Evolutionary conservation across 345 rosid species (phyloP).

Genomic region (Citropsis articulata): DNA sequence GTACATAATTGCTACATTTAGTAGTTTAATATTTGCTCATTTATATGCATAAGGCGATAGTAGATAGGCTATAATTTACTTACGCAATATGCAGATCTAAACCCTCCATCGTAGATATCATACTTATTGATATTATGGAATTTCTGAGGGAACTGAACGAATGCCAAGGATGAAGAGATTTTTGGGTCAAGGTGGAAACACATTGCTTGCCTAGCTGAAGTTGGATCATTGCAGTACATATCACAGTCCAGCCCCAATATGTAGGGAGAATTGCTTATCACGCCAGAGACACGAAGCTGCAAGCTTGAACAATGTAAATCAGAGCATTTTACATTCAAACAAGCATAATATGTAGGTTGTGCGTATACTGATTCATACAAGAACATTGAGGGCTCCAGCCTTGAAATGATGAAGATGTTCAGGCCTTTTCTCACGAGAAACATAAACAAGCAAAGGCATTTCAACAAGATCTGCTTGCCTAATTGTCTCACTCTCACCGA

Average conservation of each 20-base stretch:
- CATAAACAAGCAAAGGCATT: slow-evolving; percentile 42
- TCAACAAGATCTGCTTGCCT: neutral
- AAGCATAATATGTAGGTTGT: neutral
- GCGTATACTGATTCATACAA: slow-evolving; percentile 21
- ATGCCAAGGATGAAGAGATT: slow-evolving; percentile 31
- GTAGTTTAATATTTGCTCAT: neutral
- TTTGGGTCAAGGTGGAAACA: slow-evolving; percentile 41
- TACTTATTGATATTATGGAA: slow-evolving; percentile 35
- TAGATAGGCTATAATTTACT: neutral
- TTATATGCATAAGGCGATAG: neutral
- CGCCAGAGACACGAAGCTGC: slow-evolving; percentile 49
- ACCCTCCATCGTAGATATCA: slow-evolving; percentile 45
- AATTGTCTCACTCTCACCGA: neutral
- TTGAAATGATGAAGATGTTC: slow-evolving; percentile 39
- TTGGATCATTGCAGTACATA: slow-evolving; percentile 49
- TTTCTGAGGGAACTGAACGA: slow-evolving; percentile 47
- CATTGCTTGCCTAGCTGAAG: slow-evolving; percentile 48
- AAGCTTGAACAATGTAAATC: neutral
- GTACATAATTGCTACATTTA: neutral
- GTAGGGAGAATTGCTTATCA: slow-evolving; percentile 45
- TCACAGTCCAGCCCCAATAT: slow-evolving; percentile 49
- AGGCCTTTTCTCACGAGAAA: slow-evolving; percentile 43
- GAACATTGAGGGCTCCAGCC: slow-evolving; percentile 57
- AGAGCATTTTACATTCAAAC: neutral
- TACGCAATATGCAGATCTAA: slow-evolving; percentile 1